Percentiles rank a stretch among this genome's conserved stretches.
Evolutionary conservation across 805 yeast species (phyloP).

Genomic region (Kodamaea jinghongensis): DNA sequence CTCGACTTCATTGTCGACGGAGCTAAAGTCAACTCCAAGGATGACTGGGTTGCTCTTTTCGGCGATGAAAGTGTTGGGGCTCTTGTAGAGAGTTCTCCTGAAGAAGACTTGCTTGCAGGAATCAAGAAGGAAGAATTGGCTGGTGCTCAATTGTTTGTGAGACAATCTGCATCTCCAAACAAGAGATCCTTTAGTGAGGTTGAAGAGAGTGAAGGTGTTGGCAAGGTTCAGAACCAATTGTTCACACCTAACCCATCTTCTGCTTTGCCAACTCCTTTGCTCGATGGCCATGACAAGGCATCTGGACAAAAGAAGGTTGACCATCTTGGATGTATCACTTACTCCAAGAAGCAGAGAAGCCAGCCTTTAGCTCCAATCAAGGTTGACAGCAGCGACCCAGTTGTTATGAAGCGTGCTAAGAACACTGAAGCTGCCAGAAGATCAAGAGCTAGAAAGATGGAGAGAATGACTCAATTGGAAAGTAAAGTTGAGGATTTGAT

Average conservation of each 20-base stretch:
- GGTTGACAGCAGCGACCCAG: slow-evolving; percentile 58
- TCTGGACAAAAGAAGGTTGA: slow-evolving; percentile 44
- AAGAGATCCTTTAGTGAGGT: slow-evolving; percentile 8
- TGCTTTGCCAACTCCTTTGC: slow-evolving; percentile 32
- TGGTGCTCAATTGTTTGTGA: slow-evolving; percentile 9
- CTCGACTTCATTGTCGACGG: slow-evolving; percentile 42
- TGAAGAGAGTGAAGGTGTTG: slow-evolving; percentile 1
- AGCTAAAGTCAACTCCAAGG: slow-evolving; percentile 35
- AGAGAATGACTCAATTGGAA: slow-evolving; percentile 82
- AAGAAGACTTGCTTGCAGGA: slow-evolving; percentile 13
- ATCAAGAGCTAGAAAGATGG: slow-evolving; percentile 89
- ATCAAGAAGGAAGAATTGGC: slow-evolving; percentile 10
- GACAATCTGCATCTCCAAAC: slow-evolving; percentile 11
- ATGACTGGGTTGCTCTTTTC: slow-evolving; percentile 66
- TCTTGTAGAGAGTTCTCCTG: slow-evolving; percentile 19
- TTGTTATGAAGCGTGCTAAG: slow-evolving; percentile 83
- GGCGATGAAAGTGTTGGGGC: slow-evolving; percentile 21
- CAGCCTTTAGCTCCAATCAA: slow-evolving; percentile 71
- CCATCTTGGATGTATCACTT: slow-evolving; percentile 70
- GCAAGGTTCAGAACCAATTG: slow-evolving; percentile 17
- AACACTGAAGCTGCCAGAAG: slow-evolving; percentile 98
- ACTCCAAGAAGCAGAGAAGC: slow-evolving; percentile 73
- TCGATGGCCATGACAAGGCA: slow-evolving; percentile 15
- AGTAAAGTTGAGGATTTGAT: slow-evolving; percentile 65
- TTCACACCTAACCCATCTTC: slow-evolving; percentile 31